A percentile compares a stretch with the other conserved stretches of the same genome.
Conservation (phyloP, 2,329 filamentous ascomycete genomes). For the Xylariaceae sp. region DNA sequence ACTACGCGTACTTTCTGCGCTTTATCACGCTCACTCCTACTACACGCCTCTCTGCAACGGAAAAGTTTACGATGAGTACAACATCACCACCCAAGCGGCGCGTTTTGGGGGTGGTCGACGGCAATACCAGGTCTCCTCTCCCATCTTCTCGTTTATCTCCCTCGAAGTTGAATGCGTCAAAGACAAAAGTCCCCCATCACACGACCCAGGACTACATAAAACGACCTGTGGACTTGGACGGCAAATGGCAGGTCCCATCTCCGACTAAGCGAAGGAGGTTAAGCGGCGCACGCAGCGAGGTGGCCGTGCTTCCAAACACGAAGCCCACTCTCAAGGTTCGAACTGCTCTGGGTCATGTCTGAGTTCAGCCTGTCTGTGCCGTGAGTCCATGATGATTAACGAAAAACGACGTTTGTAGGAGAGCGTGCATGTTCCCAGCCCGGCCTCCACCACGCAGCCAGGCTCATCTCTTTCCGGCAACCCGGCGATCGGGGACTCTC, state of each 20-base stretch:
- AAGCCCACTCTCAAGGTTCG: conserved; percentile 9
- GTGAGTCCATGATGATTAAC: too few relatives aligned
- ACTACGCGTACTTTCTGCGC: neutral
- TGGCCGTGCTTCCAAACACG: conserved; percentile 2
- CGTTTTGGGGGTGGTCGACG: conserved; percentile 26
- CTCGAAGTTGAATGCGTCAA: conserved; percentile 16
- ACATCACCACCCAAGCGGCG: conserved; percentile 28
- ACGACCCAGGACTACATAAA: conserved; percentile 13
- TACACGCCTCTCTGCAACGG: neutral
- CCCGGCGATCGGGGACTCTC: conserved; percentile 43
- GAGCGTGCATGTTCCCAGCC: too few relatives aligned
- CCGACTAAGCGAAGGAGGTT: conserved; percentile 20
- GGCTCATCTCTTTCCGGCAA: too few relatives aligned
- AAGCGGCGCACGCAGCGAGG: conserved; percentile 7
- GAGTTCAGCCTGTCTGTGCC: too few relatives aligned
- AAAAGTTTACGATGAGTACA: conserved; percentile 22
- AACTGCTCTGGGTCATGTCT: too few relatives aligned
- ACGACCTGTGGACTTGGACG: conserved; percentile 17
- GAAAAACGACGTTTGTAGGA: too few relatives aligned
- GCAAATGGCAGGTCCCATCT: conserved; percentile 2
- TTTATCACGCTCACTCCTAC: neutral
- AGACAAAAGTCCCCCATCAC: conserved; percentile 9
- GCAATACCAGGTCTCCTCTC: conserved; percentile 24
- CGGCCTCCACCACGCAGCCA: too few relatives aligned
- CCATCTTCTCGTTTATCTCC: conserved; percentile 8